A percentile compares a stretch with the other conserved stretches of the same genome.
Conservation (phyloP, 148 eudicot genomes). For the Fagopyrum esculentum region DNA sequence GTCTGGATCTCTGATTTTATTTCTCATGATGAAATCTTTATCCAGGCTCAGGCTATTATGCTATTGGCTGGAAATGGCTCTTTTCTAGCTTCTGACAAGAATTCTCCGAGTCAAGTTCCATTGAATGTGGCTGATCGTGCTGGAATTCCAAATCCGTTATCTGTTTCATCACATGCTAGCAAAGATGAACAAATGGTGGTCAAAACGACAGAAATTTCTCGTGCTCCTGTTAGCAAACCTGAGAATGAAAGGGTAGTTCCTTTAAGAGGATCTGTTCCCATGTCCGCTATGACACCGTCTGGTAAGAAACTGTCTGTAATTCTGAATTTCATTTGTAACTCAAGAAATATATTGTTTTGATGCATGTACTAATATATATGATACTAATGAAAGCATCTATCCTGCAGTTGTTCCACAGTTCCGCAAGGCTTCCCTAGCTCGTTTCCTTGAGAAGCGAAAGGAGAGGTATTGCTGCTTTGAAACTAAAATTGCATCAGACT, state of each 20-base stretch:
- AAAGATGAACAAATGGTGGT: slow-evolving; percentile 22
- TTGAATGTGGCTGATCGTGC: not conserved
- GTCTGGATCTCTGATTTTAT: not conserved
- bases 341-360: not conserved
- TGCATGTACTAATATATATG: not conserved
- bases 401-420: slow-evolving; percentile 56
- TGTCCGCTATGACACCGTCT: slow-evolving; percentile 34
- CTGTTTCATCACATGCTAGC: not conserved
- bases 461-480: slow-evolving; percentile 38
- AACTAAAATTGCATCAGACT: no score
- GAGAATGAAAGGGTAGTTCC: slow-evolving; percentile 21
- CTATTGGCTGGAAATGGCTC: slow-evolving; percentile 44
- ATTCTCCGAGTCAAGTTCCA: slow-evolving; percentile 19
- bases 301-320: slow-evolving; percentile 22
- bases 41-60: slow-evolving; percentile 68
- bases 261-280: slow-evolving; percentile 29
- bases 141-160: not conserved
- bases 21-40: not conserved
- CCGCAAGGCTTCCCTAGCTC: slow-evolving; percentile 57
- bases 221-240: slow-evolving; percentile 19
- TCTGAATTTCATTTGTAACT: not conserved
- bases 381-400: not conserved
- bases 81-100: slow-evolving; percentile 9
- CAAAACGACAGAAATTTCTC: slow-evolving; percentile 21
- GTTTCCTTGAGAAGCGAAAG: slow-evolving; percentile 62